A percentile compares a stretch with the other conserved stretches of the same genome.
phyloP scores from a whole-genome alignment of 2,329 filamentous ascomycete species.

The Dryadomyces quercivorus region DNA sequence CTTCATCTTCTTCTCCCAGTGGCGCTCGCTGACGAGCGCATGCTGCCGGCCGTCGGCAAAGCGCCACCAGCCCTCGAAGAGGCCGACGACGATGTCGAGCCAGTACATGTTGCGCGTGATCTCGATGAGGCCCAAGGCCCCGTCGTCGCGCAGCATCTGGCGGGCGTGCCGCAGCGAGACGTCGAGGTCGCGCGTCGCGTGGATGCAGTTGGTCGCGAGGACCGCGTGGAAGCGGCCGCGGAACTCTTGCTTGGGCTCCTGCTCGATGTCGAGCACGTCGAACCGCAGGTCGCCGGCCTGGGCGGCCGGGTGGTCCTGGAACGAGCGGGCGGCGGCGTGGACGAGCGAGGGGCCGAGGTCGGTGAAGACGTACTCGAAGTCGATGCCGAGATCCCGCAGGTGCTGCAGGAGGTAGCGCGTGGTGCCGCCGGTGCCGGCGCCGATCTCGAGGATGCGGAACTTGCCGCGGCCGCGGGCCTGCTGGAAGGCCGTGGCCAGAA shows the following conservation, averaged over 20 bases:
- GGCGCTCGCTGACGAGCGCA: constrained; percentile 7
- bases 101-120: constrained; percentile 18
- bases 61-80: constrained; percentile 27
- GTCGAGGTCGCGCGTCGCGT: constrained; percentile 17
- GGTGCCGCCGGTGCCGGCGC: constrained; percentile 22
- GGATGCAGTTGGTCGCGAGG: constrained; percentile 21
- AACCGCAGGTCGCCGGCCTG: constrained; percentile 19
- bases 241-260: constrained; percentile 14
- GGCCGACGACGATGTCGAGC: constrained; percentile 23
- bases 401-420: background rate
- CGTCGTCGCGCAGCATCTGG: constrained; percentile 18
- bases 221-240: constrained; percentile 18
- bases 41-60: constrained; percentile 20
- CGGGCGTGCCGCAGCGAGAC: constrained; percentile 15
- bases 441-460: constrained; percentile 19
- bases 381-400: constrained; percentile 10
- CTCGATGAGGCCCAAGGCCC: constrained; percentile 22
- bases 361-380: constrained; percentile 26
- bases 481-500: background rate
- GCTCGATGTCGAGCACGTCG: constrained; percentile 18
- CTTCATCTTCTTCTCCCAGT: constrained; percentile 10
- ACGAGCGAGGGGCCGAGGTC: constrained; percentile 24
- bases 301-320: background rate
- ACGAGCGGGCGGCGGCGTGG: constrained; percentile 13
- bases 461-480: background rate